Percentiles rank a stretch among this genome's conserved stretches.
These are phyloP conservation scores for Magnolia changhungtana DNA, from an alignment of 164 flowering plant genomes.

Conservation along the genomic window DNA sequence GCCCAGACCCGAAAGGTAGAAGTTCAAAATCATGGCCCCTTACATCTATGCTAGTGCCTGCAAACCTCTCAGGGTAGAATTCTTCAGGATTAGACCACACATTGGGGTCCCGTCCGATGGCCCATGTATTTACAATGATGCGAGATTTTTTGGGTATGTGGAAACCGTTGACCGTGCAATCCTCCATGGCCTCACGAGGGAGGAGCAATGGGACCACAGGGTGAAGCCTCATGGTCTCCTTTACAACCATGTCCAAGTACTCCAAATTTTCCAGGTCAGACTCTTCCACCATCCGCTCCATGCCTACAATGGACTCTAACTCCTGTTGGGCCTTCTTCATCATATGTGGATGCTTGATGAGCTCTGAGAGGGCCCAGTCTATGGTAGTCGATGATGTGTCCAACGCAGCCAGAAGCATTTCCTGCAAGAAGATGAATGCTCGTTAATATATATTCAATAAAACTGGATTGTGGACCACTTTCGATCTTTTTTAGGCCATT, in stretches of 20 bases:
- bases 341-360: slow-evolving; percentile 1
- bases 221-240: slow-evolving; percentile 27
- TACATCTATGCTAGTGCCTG: slow-evolving; percentile 2
- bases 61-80: slow-evolving; percentile 21
- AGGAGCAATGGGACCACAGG: slow-evolving; percentile 25
- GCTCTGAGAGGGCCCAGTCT: slow-evolving; percentile 19
- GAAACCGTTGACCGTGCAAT: slow-evolving; percentile 13
- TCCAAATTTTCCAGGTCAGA: slow-evolving; percentile 13
- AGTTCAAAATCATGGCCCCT: slow-evolving; percentile 11
- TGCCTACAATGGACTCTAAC: slow-evolving; percentile 9
- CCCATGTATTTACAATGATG: slow-evolving; percentile 26
- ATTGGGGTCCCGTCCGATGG: slow-evolving; percentile 24
- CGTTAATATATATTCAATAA: not conserved
- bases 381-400: slow-evolving; percentile 3
- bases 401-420: not conserved
- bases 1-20: slow-evolving; percentile 18
- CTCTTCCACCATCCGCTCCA: slow-evolving; percentile 16
- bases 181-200: slow-evolving; percentile 27
- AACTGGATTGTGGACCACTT: not conserved
- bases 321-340: slow-evolving; percentile 21
- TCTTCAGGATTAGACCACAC: slow-evolving; percentile 20
- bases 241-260: slow-evolving; percentile 28
- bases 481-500: too few relatives aligned
- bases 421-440: not conserved
- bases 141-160: slow-evolving; percentile 22